Base-by-base conservation (phyloP, 2,329 filamentous ascomycete genomes). In the Exophiala xenobiotica region DNA sequence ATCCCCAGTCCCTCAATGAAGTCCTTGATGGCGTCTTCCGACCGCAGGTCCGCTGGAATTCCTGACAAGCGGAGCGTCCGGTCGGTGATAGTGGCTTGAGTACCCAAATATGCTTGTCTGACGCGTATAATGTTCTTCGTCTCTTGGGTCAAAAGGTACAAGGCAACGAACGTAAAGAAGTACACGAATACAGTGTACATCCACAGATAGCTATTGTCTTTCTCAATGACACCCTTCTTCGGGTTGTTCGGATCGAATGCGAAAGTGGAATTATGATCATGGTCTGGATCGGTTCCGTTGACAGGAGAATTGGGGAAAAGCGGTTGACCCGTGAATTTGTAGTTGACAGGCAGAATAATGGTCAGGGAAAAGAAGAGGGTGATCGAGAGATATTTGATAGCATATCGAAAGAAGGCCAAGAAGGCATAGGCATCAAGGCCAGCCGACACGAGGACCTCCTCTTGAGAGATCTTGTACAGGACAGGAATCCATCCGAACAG, bases 341-440 rank as follows among this genome's bases (percentile, higher is more conserved):
- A 78, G 66, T 97, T 95, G 52, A 99, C 87, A 0, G 93, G 95
- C 57, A 86, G 85, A 59, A 99, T 86, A 3, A 99, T 81, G 12
- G 81, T 77, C 27, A 87, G 76, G 22, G 91, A 86, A 64, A 97
- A 90, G 68, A 96, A 82, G 50, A 93, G 81, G 63, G 95, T 87
- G 45, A 87, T 74, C 12, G 81, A 74, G 44, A 97, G 85, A 61
- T 96, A 87, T 56, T 87, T 88, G 59, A 90, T 88, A 9, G 92
- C 86, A 83, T 97, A 93, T 68, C 91, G 95, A 78, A 96, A 97
- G 71, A 99, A 99, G 12, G 86, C 82, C 11, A 99, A 78, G 66
- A 99, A 96, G 59, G 96, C 93, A 72, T 89, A 99, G 44, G 93
- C 93, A 74, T 99, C 93, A 43, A 99, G 79, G 0, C 93, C 93